Evolutionary conservation across 352 stramenopile species (phyloP).

Genomic region (Elongisporangium anandrum): DNA sequence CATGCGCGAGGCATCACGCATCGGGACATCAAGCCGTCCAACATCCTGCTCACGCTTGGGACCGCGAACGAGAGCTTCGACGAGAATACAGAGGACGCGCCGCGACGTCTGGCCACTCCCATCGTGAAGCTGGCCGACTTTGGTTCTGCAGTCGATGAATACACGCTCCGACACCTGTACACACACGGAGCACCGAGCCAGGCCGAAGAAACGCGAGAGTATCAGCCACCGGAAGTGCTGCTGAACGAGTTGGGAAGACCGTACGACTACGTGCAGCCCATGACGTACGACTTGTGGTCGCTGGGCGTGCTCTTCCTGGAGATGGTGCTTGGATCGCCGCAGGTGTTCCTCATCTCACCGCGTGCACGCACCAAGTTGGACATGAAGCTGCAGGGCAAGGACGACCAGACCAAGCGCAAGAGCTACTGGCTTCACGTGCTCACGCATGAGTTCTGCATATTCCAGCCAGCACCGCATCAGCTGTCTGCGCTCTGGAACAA

Average conservation of each 20-base stretch:
- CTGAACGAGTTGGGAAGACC: conserved; percentile 52
- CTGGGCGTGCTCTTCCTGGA: conserved; percentile 96
- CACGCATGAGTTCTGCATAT: conserved; percentile 84
- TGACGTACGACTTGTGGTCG: conserved; percentile 90
- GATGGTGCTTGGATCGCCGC: conserved; percentile 91
- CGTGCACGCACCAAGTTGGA: conserved; percentile 91
- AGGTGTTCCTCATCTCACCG: conserved; percentile 77
- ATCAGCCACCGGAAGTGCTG: conserved; percentile 92
- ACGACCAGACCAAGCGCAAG: conserved; percentile 34
- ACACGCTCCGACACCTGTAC: conserved; percentile 76
- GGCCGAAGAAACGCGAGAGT: conserved; percentile 92
- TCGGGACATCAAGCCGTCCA: conserved; percentile 78
- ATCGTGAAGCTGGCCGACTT: conserved; percentile 86
- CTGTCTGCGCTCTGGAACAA: conserved; percentile 54
- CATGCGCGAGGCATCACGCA: conserved; percentile 92
- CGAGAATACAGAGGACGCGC: not conserved
- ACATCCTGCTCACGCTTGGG: conserved; percentile 57
- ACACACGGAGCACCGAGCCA: conserved; percentile 52
- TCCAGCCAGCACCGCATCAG: conserved; percentile 51
- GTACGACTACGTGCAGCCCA: conserved; percentile 54
- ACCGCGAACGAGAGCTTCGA: conserved; percentile 5
- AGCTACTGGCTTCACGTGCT: conserved; percentile 77
- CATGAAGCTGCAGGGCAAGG: conserved; percentile 54
- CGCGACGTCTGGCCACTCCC: conserved; percentile 13
- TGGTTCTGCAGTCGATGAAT: conserved; percentile 81